phyloP scores from a whole-genome alignment of 192 early-diverging fungal species.

The Spizellomyces punctatus region DNA sequence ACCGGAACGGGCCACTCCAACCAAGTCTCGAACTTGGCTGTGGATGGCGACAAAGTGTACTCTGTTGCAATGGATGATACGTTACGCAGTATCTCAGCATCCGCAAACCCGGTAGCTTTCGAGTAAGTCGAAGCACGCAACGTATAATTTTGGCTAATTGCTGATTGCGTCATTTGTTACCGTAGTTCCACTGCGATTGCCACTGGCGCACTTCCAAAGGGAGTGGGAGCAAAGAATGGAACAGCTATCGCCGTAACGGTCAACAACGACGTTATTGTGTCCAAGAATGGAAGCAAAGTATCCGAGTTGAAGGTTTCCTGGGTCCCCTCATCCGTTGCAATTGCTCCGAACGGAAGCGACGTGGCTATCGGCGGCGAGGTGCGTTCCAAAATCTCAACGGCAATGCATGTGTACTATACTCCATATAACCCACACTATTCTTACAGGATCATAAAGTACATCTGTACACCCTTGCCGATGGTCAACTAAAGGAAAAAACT shows the following conservation, averaged over 20 bases:
- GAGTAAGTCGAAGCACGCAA: slow-evolving; percentile 26
- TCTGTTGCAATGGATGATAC: slow-evolving; percentile 81
- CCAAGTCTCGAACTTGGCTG: slow-evolving; percentile 67
- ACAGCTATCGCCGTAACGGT: slow-evolving; percentile 57
- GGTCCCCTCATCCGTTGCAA: slow-evolving; percentile 55
- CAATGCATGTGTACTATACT: not conserved
- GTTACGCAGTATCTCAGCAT: slow-evolving; percentile 40
- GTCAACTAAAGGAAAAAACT: slow-evolving; percentile 28
- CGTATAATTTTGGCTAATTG: slow-evolving; percentile 40
- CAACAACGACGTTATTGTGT: slow-evolving; percentile 54
- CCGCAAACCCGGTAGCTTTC: slow-evolving; percentile 37
- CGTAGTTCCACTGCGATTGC: slow-evolving; percentile 20
- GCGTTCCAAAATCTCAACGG: not conserved
- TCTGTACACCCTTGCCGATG: slow-evolving; percentile 59
- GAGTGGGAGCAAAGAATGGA: slow-evolving; percentile 53
- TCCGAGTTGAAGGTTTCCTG: slow-evolving; percentile 42
- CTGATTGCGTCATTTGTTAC: slow-evolving; percentile 1
- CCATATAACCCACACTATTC: too few relatives aligned
- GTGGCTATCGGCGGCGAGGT: slow-evolving; percentile 72
- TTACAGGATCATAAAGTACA: slow-evolving; percentile 65
- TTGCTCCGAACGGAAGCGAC: slow-evolving; percentile 51
- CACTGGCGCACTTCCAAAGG: slow-evolving; percentile 58
- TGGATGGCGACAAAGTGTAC: slow-evolving; percentile 49
- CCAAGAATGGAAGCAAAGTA: slow-evolving; percentile 46
- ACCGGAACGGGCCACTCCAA: slow-evolving; percentile 73